A percentile compares a stretch with the other conserved stretches of the same genome.
These are phyloP conservation scores for Dictyostelium brefeldianum DNA, from an alignment of 78 protist genomes.

Conservation along the genomic window DNA sequence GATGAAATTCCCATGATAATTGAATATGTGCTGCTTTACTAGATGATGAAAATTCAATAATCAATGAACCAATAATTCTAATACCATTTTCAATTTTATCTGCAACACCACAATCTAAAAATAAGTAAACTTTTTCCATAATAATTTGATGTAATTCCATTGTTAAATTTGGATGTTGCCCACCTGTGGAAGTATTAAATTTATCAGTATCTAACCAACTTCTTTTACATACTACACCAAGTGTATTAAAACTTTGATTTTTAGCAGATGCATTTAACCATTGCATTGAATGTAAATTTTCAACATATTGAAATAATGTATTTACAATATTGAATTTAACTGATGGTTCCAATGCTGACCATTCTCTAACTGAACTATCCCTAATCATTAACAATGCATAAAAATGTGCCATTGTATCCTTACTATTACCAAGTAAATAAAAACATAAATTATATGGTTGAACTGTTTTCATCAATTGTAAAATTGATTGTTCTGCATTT, in stretches of 20 bases:
- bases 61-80: not conserved
- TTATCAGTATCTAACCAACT: constrained; percentile 60
- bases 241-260: constrained; percentile 41
- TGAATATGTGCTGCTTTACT: constrained; percentile 38
- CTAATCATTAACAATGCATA: constrained; percentile 30
- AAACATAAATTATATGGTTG: constrained; percentile 52
- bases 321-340: not conserved
- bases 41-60: constrained; percentile 32
- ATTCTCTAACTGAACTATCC: constrained; percentile 52
- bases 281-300: not conserved
- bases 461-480: not conserved
- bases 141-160: not conserved
- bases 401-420: constrained; percentile 36
- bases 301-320: constrained; percentile 14
- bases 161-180: not conserved
- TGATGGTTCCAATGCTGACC: constrained; percentile 21
- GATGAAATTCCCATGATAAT: constrained; percentile 66
- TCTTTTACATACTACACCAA: constrained; percentile 58
- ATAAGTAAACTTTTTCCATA: constrained; percentile 2
- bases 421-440: not conserved
- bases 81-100: constrained; percentile 20
- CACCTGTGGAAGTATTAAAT: not conserved
- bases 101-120: not conserved
- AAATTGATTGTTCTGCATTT: constrained; percentile 1
- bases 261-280: not conserved